These are phyloP conservation scores for Zelopaecilomyces penicillatus DNA, from an alignment of 2,329 filamentous ascomycete species.

Conservation along the genomic window DNA sequence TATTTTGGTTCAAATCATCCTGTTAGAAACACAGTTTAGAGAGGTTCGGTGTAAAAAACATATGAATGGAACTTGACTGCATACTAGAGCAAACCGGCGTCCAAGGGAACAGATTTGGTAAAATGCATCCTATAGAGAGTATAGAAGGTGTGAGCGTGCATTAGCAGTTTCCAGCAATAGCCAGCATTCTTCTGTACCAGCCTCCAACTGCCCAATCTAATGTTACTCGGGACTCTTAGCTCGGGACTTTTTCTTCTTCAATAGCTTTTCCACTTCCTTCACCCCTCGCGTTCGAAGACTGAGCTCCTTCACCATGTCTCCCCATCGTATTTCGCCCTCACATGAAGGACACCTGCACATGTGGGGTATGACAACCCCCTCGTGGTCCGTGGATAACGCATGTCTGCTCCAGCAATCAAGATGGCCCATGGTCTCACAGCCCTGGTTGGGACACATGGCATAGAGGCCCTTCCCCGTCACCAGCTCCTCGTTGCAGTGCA, in stretches of 20 bases:
- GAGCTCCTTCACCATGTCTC: conserved; percentile 72
- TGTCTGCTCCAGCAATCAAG: conserved; percentile 51
- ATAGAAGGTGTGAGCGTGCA: no score
- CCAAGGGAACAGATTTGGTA: no score
- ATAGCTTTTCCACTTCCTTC: conserved; percentile 60
- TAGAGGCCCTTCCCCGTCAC: conserved; percentile 43
- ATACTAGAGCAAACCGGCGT: no score
- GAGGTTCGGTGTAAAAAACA: no score
- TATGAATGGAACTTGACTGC: no score
- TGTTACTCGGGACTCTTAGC: conserved; percentile 13
- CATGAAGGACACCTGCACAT: conserved; percentile 67
- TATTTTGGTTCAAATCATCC: no score
- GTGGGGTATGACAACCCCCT: conserved; percentile 53
- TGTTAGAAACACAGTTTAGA: no score
- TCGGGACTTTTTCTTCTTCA: conserved; percentile 48
- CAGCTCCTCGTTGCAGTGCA: conserved; percentile 42
- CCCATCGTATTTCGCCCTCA: conserved; percentile 55
- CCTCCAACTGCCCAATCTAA: no score
- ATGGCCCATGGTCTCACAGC: conserved; percentile 51
- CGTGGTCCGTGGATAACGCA: conserved; percentile 31
- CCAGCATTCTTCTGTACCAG: conserved; percentile 1
- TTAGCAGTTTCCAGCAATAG: neutral
- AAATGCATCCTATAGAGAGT: no score
- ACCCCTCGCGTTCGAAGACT: conserved; percentile 63
- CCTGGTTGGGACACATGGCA: conserved; percentile 45